These are phyloP conservation scores for Fagopyrum tataricum DNA, from an alignment of 148 eudicot genomes.

Conservation along the genomic window DNA sequence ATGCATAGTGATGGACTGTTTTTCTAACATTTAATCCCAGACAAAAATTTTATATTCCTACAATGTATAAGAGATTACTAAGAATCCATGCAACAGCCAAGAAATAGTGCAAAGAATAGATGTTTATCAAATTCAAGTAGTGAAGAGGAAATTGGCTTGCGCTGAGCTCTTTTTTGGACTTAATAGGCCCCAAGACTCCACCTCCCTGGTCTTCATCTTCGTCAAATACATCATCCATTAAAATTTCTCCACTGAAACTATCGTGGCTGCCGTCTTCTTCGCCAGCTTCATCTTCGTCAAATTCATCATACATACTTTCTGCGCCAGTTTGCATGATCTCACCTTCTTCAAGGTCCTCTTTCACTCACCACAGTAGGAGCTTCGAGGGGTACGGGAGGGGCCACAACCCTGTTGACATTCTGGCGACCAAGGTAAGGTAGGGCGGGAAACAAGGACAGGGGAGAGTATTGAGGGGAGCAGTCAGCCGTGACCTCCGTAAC, in stretches of 20 bases:
- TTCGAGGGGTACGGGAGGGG: too few relatives aligned
- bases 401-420: too few relatives aligned
- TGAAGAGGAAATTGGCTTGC: constrained; percentile 21
- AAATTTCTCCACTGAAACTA: constrained; percentile 22
- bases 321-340: constrained; percentile 55
- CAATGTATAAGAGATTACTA: not conserved
- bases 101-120: not conserved
- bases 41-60: not conserved
- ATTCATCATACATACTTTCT: constrained; percentile 45
- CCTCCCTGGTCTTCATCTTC: constrained; percentile 23
- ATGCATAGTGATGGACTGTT: too few relatives aligned
- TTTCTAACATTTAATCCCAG: not conserved
- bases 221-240: constrained; percentile 40
- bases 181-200: constrained; percentile 43
- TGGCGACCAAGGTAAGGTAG: too few relatives aligned
- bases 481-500: too few relatives aligned
- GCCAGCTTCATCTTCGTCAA: constrained; percentile 36
- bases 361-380: too few relatives aligned
- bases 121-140: not conserved
- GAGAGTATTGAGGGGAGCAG: too few relatives aligned
- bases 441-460: too few relatives aligned
- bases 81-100: not conserved
- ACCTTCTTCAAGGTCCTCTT: constrained; percentile 63
- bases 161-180: constrained; percentile 65
- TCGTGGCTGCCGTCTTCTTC: constrained; percentile 18